Conservation (phyloP, 805 yeast genomes). For the Cyberlindnera sargentensis region DNA sequence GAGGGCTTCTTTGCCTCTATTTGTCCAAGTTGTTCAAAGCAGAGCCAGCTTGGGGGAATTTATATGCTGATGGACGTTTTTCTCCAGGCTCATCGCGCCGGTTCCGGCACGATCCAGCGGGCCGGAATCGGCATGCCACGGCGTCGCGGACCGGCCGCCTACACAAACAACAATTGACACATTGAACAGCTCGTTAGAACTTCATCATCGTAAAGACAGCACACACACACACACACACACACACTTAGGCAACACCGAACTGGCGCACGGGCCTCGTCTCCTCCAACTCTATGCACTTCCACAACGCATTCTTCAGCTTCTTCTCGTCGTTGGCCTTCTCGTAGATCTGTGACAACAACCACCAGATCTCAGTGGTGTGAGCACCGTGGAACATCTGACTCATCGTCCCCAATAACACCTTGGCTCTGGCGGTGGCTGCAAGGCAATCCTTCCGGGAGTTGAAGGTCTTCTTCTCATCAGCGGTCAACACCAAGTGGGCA, state of each 20-base stretch:
- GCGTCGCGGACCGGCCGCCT: no score
- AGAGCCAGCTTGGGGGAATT: no score
- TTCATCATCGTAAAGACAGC: no score
- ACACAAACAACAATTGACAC: no score
- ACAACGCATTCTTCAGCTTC: slow-evolving; percentile 41
- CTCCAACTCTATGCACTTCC: slow-evolving; percentile 61
- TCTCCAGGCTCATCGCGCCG: no score
- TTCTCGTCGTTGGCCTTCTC: slow-evolving; percentile 48
- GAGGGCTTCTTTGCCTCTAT: no score
- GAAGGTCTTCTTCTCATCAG: slow-evolving; percentile 26
- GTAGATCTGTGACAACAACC: slow-evolving; percentile 55
- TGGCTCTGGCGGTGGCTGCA: slow-evolving; percentile 44
- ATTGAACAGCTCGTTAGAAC: no score
- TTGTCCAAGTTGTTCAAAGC: no score
- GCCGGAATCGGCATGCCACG: no score
- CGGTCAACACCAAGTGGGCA: slow-evolving; percentile 12
- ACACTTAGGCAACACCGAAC: neutral
- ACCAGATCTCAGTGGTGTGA: slow-evolving; percentile 58
- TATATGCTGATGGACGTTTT: no score
- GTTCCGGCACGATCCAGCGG: no score
- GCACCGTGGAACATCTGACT: slow-evolving; percentile 35
- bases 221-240: no score
- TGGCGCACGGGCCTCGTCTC: slow-evolving; percentile 50
- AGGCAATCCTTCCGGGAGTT: slow-evolving; percentile 47
- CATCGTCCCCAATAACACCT: slow-evolving; percentile 32